A percentile compares a stretch with the other conserved stretches of the same genome.
Conservation (phyloP, 2,329 filamentous ascomycete species). For the Teratosphaeria gauchensis region DNA sequence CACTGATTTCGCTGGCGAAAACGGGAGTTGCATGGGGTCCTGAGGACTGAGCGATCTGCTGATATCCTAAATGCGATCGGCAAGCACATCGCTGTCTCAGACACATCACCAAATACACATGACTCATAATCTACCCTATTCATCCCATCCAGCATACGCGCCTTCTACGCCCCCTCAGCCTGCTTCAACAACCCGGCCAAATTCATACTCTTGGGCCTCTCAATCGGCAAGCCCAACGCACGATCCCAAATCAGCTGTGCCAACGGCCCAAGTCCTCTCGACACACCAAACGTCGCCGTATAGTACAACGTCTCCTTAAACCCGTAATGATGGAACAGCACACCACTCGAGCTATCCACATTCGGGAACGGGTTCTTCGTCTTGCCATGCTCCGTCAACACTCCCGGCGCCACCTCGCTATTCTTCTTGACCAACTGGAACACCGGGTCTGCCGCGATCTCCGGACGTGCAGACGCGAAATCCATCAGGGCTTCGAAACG, state of each 20-base stretch:
- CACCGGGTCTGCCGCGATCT: conserved; percentile 78
- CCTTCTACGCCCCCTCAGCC: conserved; percentile 4
- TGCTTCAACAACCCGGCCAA: conserved; percentile 62
- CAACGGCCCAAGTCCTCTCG: conserved; percentile 68
- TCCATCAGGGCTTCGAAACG: conserved; percentile 96
- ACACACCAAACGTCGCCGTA: conserved; percentile 62
- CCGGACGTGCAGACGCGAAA: conserved; percentile 74
- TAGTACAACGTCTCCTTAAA: conserved; percentile 98
- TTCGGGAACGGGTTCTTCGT: conserved; percentile 66
- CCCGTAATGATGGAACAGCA: conserved; percentile 95
- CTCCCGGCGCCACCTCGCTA: conserved; percentile 78
- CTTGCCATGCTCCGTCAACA: conserved; percentile 90
- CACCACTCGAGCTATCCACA: conserved; percentile 85
- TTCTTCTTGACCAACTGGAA: conserved; percentile 93
- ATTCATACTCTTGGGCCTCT: conserved; percentile 96
- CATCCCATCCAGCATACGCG: neutral
- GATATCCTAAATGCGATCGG: no score
- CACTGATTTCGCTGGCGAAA: no score
- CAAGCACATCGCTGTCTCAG: no score
- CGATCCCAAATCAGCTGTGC: conserved; percentile 96
- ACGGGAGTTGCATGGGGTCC: no score
- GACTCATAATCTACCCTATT: neutral
- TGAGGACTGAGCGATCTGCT: no score
- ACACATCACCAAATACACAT: neutral
- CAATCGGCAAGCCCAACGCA: conserved; percentile 85